These are phyloP conservation scores for Isatis tinctoria DNA, from an alignment of 345 rosid genomes.

Conservation along the genomic window DNA sequence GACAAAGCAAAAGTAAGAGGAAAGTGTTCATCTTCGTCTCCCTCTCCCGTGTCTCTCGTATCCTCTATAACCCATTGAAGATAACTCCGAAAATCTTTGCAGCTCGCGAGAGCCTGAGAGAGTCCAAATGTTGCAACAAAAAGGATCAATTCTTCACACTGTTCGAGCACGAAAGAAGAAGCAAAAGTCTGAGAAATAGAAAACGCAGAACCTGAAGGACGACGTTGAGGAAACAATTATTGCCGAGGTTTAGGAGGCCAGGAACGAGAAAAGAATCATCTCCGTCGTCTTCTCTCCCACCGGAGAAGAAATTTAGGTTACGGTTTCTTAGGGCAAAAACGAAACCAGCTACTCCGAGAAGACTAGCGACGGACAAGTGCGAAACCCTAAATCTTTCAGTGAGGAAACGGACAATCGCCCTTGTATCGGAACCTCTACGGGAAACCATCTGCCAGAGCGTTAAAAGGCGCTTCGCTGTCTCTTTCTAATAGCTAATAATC, in stretches of 20 bases:
- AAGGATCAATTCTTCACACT: neutral
- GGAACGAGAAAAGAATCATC: constrained; percentile 49
- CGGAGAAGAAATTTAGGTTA: constrained; percentile 30
- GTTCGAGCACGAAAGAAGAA: no score
- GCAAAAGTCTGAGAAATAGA: neutral
- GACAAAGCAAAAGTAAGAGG: constrained; percentile 65
- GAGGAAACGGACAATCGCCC: constrained; percentile 15
- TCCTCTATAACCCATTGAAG: constrained; percentile 57
- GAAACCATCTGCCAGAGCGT: neutral
- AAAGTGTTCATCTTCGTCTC: constrained; percentile 42
- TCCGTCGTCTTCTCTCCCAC: constrained; percentile 1
- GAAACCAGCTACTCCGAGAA: constrained; percentile 56
- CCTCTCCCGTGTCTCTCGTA: constrained; percentile 27
- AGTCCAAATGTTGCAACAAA: neutral
- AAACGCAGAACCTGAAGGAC: constrained; percentile 65
- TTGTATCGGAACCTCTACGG: neutral
- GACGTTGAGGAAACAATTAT: constrained; percentile 82
- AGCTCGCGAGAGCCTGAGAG: constrained; percentile 75
- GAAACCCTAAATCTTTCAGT: constrained; percentile 16
- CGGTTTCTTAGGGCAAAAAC: constrained; percentile 44
- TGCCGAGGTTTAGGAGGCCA: constrained; percentile 78
- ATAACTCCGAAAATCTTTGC: constrained; percentile 54
- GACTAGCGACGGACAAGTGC: constrained; percentile 42
- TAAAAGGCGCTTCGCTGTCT: neutral
- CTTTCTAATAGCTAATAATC: neutral